Conservation (phyloP, 371 early-diverging fungal species). For the Coelomomyces lativittatus region DNA sequence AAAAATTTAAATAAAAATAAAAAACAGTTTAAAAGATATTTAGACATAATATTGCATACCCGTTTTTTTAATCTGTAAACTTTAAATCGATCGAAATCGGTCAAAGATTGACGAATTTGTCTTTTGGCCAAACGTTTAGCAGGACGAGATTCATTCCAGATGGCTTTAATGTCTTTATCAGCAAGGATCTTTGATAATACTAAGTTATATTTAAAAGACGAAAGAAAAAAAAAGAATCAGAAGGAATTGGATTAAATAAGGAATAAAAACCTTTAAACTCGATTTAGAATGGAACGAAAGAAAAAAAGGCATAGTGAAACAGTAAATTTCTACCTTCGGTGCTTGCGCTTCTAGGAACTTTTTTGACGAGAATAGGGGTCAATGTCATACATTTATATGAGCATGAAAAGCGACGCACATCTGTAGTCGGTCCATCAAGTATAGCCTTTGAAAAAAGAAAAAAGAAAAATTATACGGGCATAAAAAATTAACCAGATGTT, state of each 20-base stretch:
- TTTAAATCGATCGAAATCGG: slow-evolving; percentile 96
- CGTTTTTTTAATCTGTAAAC: slow-evolving; percentile 61
- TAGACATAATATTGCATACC: slow-evolving; percentile 19
- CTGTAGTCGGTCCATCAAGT: slow-evolving; percentile 90
- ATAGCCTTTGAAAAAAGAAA: slow-evolving; percentile 68
- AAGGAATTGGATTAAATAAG: no score
- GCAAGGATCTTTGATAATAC: slow-evolving; percentile 61
- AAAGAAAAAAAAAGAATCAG: no score
- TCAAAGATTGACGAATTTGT: slow-evolving; percentile 49
- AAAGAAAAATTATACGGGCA: not conserved
- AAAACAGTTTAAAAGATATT: no score
- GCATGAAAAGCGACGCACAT: slow-evolving; percentile 68
- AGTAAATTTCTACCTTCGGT: slow-evolving; percentile 16
- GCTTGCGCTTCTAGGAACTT: slow-evolving; percentile 70
- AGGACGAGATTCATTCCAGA: slow-evolving; percentile 75
- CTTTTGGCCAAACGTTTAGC: slow-evolving; percentile 79
- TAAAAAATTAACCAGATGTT: not conserved
- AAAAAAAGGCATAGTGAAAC: no score
- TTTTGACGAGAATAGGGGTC: slow-evolving; percentile 64
- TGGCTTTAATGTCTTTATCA: slow-evolving; percentile 54
- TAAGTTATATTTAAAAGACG: no score
- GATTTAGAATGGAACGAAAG: no score
- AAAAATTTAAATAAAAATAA: no score
- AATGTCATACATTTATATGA: slow-evolving; percentile 71
- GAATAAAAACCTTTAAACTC: not conserved